phyloP scores from a whole-genome alignment of 1,284 basidiomycete genomes.

The Veloboletus limbatus region DNA sequence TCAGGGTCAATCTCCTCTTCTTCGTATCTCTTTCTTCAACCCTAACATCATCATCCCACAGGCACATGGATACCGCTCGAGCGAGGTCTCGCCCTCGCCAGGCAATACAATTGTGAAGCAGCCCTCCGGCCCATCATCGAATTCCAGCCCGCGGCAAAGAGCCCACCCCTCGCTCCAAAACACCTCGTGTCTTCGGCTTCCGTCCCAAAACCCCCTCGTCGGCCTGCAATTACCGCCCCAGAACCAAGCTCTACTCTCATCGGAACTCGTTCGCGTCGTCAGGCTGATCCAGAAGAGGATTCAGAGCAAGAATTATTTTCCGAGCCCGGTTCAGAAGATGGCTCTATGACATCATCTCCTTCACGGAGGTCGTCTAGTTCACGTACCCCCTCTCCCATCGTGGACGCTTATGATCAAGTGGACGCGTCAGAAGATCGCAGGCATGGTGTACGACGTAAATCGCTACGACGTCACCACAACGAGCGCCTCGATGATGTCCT shows the following conservation, averaged over 20 bases:
- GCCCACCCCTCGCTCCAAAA: constrained; percentile 95
- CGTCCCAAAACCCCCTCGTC: constrained; percentile 51
- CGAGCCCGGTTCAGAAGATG: constrained; percentile 70
- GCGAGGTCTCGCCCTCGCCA: constrained; percentile 81
- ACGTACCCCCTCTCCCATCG: constrained; percentile 85
- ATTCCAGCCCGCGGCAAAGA: constrained; percentile 87
- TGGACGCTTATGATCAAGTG: constrained; percentile 44
- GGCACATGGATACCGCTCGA: constrained; percentile 99
- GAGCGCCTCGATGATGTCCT: constrained; percentile 40
- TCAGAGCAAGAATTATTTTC: constrained; percentile 63
- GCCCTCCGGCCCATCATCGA: constrained; percentile 94
- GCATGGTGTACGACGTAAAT: constrained; percentile 39
- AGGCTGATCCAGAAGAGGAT: constrained; percentile 44
- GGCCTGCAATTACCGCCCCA: constrained; percentile 41
- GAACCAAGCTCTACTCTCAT: constrained; percentile 32
- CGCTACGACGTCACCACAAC: constrained; percentile 37
- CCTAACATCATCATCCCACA: constrained; percentile 35
- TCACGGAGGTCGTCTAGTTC: constrained; percentile 85
- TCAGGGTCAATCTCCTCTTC: constrained; percentile 68
- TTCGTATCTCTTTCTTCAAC: background rate
- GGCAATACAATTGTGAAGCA: constrained; percentile 90
- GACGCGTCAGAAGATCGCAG: constrained; percentile 42
- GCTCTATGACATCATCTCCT: constrained; percentile 82
- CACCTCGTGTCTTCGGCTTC: constrained; percentile 76
- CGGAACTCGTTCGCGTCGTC: constrained; percentile 55